Percentiles rank a stretch among this genome's conserved stretches.
These are phyloP conservation scores for Pugionium cornutum DNA, from an alignment of 345 rosid genomes.

Conservation along the genomic window DNA sequence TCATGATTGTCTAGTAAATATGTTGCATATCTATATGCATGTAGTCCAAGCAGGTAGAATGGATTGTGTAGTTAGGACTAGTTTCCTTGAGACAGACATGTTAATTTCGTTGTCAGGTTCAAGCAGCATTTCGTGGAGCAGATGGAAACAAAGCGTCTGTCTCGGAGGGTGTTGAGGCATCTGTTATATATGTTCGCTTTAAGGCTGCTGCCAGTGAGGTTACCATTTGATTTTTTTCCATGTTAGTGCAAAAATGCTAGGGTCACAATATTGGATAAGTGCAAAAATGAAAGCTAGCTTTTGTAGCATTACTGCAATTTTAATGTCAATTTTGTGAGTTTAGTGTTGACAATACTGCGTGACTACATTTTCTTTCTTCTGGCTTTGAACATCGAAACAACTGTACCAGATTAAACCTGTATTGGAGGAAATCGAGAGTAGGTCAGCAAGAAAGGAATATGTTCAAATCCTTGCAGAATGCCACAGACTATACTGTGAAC, in stretches of 20 bases:
- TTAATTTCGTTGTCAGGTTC: conserved; percentile 57
- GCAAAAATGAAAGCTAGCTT: not conserved
- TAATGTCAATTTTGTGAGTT: conserved; percentile 17
- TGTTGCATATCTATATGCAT: conserved; percentile 12
- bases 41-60: conserved; percentile 2
- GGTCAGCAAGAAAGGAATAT: conserved; percentile 91
- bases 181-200: conserved; percentile 90
- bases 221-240: conserved; percentile 14
- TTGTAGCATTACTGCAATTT: not conserved
- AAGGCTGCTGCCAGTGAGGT: conserved; percentile 99
- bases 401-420: conserved; percentile 79
- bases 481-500: conserved; percentile 94
- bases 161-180: conserved; percentile 96
- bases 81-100: conserved; percentile 30
- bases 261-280: conserved; percentile 6
- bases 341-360: not conserved
- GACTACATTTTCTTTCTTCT: not conserved
- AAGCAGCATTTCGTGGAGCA: conserved; percentile 70
- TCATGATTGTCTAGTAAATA: conserved; percentile 3
- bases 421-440: conserved; percentile 86
- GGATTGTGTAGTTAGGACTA: conserved; percentile 14
- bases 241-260: conserved; percentile 15
- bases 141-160: conserved; percentile 66
- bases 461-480: conserved; percentile 82
- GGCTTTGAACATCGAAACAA: not conserved